These are phyloP conservation scores for Cynanchum wilfordii DNA, from an alignment of 257 asterid genomes.

Conservation along the genomic window DNA sequence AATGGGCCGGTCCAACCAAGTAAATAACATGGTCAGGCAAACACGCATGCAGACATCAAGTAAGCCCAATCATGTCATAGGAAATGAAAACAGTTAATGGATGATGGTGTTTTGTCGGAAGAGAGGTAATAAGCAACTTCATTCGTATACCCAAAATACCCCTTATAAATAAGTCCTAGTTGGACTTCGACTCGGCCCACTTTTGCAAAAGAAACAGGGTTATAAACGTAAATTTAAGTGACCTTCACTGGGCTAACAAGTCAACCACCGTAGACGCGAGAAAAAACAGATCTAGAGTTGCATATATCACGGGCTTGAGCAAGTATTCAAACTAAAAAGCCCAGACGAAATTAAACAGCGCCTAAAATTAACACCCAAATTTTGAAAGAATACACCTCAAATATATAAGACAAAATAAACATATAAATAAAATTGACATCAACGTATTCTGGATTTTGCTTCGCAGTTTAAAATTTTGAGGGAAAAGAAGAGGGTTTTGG, in stretches of 20 bases:
- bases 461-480: not conserved
- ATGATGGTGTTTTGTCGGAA: not conserved
- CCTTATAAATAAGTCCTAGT: not conserved
- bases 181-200: conserved; percentile 13
- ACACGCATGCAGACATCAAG: not conserved
- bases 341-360: not conserved
- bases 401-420: not conserved
- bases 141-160: conserved; percentile 8
- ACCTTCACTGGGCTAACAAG: conserved; percentile 17
- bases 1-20: not conserved
- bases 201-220: not conserved
- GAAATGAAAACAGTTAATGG: not conserved
- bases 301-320: conserved; percentile 19
- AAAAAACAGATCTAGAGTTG: conserved; percentile 25
- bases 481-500: not conserved
- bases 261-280: conserved; percentile 15
- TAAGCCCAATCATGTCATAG: not conserved
- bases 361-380: not conserved
- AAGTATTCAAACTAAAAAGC: conserved; percentile 9
- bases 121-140: not conserved
- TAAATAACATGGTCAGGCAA: not conserved
- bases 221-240: conserved; percentile 1
- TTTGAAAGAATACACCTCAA: not conserved
- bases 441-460: not conserved
- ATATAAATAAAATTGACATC: not conserved